Evolutionary conservation across 1,284 basidiomycete species (phyloP).

Genomic region (Malassezia vespertilionis): DNA sequence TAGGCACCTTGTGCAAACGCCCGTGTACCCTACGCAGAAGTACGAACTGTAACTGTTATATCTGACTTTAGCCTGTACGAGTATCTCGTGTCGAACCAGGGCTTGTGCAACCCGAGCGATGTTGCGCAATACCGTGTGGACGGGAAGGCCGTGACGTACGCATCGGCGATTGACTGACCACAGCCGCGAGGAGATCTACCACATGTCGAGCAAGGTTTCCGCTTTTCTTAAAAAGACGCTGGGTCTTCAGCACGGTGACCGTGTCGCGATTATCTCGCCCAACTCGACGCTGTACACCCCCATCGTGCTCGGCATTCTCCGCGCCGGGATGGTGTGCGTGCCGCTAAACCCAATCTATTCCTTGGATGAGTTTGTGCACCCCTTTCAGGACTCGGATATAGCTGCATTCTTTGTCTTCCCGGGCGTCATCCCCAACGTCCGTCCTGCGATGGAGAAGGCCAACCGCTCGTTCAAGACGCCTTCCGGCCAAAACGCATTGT

Average conservation of each 20-base stretch:
- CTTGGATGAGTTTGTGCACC: conserved; percentile 39
- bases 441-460: conserved; percentile 25
- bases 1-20: too few species aligned
- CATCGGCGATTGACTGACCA: neutral
- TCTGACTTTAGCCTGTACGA: conserved; percentile 7
- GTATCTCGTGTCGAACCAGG: conserved; percentile 6
- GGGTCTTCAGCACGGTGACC: conserved; percentile 23
- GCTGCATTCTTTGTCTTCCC: conserved; percentile 33
- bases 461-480: conserved; percentile 17
- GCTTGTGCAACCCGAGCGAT: neutral
- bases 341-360: conserved; percentile 38
- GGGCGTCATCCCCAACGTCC: conserved; percentile 21
- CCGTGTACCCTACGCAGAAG: conserved; percentile 5
- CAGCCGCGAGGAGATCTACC: conserved; percentile 26
- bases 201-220: conserved; percentile 25
- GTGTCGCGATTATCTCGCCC: conserved; percentile 38
- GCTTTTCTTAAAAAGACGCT: conserved; percentile 29
- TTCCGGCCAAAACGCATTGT: conserved; percentile 28
- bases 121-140: conserved; percentile 22
- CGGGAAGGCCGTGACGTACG: conserved; percentile 23
- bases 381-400: conserved; percentile 29
- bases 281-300: conserved; percentile 33
- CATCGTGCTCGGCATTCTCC: conserved; percentile 15
- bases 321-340: conserved; percentile 30
- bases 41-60: neutral